Base-by-base conservation (phyloP, 1,139 yeast species). In the Protomyces macrosporus region DNA sequence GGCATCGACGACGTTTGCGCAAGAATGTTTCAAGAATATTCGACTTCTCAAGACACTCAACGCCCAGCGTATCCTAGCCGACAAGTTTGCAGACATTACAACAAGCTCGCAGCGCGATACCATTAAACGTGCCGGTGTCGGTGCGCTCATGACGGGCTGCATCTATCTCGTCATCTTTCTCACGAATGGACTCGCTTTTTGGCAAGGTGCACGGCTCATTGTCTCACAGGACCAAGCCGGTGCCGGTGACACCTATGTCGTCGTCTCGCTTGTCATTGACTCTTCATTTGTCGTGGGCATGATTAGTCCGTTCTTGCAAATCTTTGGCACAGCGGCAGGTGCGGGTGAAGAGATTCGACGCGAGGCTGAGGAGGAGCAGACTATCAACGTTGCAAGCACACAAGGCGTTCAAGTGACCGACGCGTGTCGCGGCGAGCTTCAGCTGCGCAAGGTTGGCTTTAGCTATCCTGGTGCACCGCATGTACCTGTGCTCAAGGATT, bases 21-120 rank as follows among this genome's bases (percentile, higher is more conserved):
- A 78, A 66, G 81, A 78, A 64, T 73, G 76, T 6, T 67, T 78
- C 23, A 71, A 77, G 30, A 74, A 79, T 7, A 74, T 77, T 39
- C 75, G 81, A 52, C 76, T 75, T 64, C 77, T 78, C 6, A 74
- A 76, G 33, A 79, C 81, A 1, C 77, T 78, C 64, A 79, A 79
- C 23, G 72, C 76, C 14, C 80, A 78, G 69, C 70, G 71, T 16
- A 73, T 77, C 23, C 68, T 77, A 51, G 71, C 73, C 6, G 69
- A 65, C 30, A 72, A 71, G 66, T 78, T 73, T 65, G 78, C 77
- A 61, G 66, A 61, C 33, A 70, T 68, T 53, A 71, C 77, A 58
- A 68, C 66, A 9, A 63, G 68, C 7, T 69, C 78, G 1, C 70
- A 70, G 68, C 66, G 68, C 52, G 72, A 68, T 40, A 69, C 72